Percentiles rank a stretch among this genome's conserved stretches.
Conservation (phyloP, 345 rosid genomes). For the Viola odorata region DNA sequence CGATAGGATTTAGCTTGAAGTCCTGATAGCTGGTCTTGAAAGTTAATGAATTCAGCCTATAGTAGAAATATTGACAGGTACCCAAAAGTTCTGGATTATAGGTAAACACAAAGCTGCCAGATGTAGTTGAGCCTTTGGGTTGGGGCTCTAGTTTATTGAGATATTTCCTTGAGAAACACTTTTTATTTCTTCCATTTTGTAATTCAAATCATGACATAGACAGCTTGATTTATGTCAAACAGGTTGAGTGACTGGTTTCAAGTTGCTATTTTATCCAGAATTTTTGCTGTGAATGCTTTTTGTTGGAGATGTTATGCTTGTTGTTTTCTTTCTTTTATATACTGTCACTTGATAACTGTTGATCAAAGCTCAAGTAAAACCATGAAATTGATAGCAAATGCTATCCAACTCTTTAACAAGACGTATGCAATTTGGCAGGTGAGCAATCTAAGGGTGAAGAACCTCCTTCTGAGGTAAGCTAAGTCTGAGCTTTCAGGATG, state of each 20-base stretch:
- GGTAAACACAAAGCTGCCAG: no score
- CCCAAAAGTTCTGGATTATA: no score
- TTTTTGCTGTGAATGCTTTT: neutral
- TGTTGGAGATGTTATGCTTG: neutral
- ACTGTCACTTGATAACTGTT: neutral
- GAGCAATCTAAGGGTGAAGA: conserved; percentile 56
- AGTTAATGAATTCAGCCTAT: no score
- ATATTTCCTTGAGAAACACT: no score
- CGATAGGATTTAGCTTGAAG: neutral
- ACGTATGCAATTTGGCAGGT: conserved; percentile 32
- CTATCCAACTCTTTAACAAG: neutral
- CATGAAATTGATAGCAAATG: neutral
- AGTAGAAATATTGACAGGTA: no score
- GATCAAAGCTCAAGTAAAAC: neutral
- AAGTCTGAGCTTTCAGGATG: conserved; percentile 6
- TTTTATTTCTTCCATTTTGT: no score
- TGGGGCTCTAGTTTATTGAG: no score
- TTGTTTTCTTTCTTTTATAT: neutral
- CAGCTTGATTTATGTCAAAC: neutral
- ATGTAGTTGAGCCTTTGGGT: no score
- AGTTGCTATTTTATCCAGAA: neutral
- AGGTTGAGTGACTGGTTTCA: neutral
- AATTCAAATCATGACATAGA: no score
- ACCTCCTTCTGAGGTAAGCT: conserved; percentile 43
- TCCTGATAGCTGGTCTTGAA: neutral